Percentiles rank a stretch among this genome's conserved stretches.
Evolutionary conservation across 371 early-diverging fungal species (phyloP).

Genomic region (Saksenaea oblongispora): DNA sequence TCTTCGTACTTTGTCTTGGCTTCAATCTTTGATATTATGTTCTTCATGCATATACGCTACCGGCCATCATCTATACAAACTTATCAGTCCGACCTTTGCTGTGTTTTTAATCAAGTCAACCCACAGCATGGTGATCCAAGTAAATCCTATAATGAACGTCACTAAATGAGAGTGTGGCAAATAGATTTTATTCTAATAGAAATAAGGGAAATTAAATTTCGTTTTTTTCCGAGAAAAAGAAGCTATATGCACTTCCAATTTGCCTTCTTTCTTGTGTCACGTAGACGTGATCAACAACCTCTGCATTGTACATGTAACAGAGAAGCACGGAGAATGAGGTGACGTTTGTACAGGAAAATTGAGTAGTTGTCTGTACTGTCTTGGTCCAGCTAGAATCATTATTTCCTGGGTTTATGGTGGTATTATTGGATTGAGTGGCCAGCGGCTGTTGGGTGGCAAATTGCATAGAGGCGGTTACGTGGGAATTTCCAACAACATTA

Average conservation of each 20-base stretch:
- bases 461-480: constrained; percentile 2
- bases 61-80: constrained; percentile 51
- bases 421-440: neutral
- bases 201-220: neutral
- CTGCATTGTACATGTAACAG: neutral
- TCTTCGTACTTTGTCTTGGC: constrained; percentile 37
- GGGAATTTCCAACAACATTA: constrained; percentile 32
- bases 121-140: constrained; percentile 47
- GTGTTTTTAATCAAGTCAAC: constrained; percentile 33
- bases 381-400: neutral
- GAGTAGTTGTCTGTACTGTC: neutral
- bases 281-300: constrained; percentile 40
- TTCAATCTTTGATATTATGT: constrained; percentile 54
- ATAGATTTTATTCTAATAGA: constrained; percentile 48
- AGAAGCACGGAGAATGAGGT: neutral
- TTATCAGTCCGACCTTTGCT: constrained; percentile 42
- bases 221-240: too few species aligned
- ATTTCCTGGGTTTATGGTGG: neutral
- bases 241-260: neutral
- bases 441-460: neutral
- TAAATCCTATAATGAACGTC: constrained; percentile 56
- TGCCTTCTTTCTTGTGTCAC: constrained; percentile 16
- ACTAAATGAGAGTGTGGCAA: constrained; percentile 40
- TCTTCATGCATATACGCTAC: constrained; percentile 55
- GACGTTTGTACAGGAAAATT: neutral